Percentiles rank a stretch among this genome's conserved stretches.
These are phyloP conservation scores for Luzula sylvatica DNA, from an alignment of 176 grass and related monocot species.

Conservation along the genomic window DNA sequence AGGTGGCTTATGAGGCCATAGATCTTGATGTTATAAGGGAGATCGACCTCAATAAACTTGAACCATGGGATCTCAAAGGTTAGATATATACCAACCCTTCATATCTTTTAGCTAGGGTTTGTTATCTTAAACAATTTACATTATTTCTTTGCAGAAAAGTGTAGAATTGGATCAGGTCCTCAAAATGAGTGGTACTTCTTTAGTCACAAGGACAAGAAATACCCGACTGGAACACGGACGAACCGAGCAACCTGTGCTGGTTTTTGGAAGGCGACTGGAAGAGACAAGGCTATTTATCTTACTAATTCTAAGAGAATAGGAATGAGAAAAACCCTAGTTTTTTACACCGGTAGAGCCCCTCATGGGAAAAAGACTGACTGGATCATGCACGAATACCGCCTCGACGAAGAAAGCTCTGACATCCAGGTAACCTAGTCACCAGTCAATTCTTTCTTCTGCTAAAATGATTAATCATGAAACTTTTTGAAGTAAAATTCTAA, in stretches of 20 bases:
- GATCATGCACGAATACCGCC: constrained; percentile 52
- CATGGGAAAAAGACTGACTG: constrained; percentile 69
- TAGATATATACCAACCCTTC: neutral
- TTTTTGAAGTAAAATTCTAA: too few relatives aligned
- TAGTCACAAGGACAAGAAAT: constrained; percentile 95
- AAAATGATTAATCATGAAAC: neutral
- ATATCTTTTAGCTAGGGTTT: neutral
- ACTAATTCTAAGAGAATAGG: constrained; percentile 50
- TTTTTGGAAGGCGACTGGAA: constrained; percentile 93
- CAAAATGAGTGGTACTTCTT: constrained; percentile 99
- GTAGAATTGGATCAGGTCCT: constrained; percentile 76
- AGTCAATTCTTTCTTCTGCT: neutral
- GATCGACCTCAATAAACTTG: constrained; percentile 85
- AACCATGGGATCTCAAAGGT: constrained; percentile 99
- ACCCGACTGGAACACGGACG: constrained; percentile 84
- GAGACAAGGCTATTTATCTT: constrained; percentile 80
- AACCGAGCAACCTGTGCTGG: constrained; percentile 72
- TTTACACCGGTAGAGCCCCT: constrained; percentile 89
- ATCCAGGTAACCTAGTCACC: constrained; percentile 39
- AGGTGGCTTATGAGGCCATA: constrained; percentile 85
- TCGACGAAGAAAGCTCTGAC: constrained; percentile 46
- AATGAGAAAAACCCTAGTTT: constrained; percentile 92
- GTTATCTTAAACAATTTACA: constrained; percentile 20
- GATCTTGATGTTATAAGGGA: constrained; percentile 98
- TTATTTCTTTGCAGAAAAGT: constrained; percentile 47